A percentile compares a stretch with the other conserved stretches of the same genome.
Conservation (phyloP, 371 early-diverging fungal species). For the Furculomyces boomerangus region DNA sequence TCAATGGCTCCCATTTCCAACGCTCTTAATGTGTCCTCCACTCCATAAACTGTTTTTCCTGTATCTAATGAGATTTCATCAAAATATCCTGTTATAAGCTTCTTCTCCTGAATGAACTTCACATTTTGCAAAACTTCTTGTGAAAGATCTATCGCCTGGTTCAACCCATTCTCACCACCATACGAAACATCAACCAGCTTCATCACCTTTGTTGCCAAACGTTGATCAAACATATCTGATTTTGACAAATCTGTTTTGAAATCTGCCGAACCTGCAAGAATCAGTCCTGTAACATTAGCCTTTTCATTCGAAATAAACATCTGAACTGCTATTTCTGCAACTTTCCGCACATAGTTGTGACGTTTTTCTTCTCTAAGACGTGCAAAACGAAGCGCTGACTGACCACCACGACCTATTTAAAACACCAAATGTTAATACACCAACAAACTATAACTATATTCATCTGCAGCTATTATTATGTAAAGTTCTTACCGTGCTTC, state of each 20-base stretch:
- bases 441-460: too few species aligned
- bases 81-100: slow-evolving; percentile 91
- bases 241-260: slow-evolving; percentile 93
- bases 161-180: slow-evolving; percentile 99
- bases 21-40: slow-evolving; percentile 93
- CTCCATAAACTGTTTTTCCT: slow-evolving; percentile 94
- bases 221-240: slow-evolving; percentile 88
- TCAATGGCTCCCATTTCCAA: slow-evolving; percentile 96
- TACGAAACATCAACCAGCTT: slow-evolving; percentile 96
- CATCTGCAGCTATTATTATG: too few species aligned
- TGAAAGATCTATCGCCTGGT: slow-evolving; percentile 95
- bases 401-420: slow-evolving; percentile 99
- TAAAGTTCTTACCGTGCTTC: too few species aligned
- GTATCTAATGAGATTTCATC: slow-evolving; percentile 93
- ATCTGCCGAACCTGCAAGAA: slow-evolving; percentile 97
- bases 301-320: slow-evolving; percentile 85
- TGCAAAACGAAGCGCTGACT: slow-evolving; percentile 98
- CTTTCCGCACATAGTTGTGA: slow-evolving; percentile 97
- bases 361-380: slow-evolving; percentile 98
- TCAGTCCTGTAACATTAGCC: slow-evolving; percentile 82
- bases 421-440: too few species aligned
- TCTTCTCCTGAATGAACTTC: slow-evolving; percentile 98
- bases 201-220: slow-evolving; percentile 78
- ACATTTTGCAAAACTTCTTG: slow-evolving; percentile 90
- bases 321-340: slow-evolving; percentile 89